Conservation (phyloP, 257 asterid species). For the Nicotiana benthamiana region DNA sequence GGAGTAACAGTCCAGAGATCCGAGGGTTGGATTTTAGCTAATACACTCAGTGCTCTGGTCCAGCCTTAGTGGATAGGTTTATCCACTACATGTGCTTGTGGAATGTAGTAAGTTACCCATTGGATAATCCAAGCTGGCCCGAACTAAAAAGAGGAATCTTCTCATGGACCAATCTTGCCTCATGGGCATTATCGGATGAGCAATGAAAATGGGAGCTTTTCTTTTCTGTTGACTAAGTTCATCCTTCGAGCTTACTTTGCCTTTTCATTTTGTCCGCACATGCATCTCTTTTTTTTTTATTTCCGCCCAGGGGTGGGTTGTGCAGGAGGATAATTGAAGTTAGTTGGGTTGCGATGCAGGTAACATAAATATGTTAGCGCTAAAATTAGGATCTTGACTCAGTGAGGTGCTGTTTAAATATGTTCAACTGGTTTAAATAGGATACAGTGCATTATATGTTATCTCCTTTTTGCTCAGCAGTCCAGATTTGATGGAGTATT, state of each 20-base stretch:
- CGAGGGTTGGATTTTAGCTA: neutral
- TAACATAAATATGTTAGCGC: neutral
- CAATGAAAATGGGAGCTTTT: neutral
- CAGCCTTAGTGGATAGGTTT: neutral
- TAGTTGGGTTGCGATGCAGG: neutral
- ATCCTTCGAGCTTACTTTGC: neutral
- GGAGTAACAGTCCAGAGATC: neutral
- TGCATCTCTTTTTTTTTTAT: neutral
- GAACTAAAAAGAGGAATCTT: neutral
- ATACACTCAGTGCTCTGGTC: neutral
- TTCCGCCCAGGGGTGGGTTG: neutral
- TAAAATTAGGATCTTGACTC: neutral
- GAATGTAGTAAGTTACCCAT: neutral
- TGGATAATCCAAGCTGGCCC: neutral
- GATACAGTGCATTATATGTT: neutral
- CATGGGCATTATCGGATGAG: neutral
- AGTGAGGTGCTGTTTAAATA: neutral
- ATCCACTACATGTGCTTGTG: neutral
- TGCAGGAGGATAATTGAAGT: neutral
- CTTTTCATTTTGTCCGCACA: neutral
- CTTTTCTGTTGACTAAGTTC: neutral
- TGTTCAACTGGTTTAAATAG: neutral
- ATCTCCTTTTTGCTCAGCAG: constrained; percentile 1
- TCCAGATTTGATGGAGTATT: neutral
- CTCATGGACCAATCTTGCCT: neutral